Percentiles rank a stretch among this genome's conserved stretches.
Evolutionary conservation across 805 yeast species (phyloP).

Genomic region (Ogataea allantospora): DNA sequence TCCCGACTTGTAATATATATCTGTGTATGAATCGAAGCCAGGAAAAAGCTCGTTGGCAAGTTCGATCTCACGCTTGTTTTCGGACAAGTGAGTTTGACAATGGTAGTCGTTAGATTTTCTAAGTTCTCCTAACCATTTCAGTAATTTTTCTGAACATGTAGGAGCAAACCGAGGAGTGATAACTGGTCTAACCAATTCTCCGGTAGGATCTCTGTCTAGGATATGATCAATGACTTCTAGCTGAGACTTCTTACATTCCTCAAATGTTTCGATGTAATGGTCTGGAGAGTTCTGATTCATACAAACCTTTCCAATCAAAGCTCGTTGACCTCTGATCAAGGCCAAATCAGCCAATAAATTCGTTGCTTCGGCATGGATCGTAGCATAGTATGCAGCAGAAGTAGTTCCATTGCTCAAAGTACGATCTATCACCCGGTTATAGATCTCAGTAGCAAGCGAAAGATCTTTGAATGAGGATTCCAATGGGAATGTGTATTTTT

Average conservation of each 20-base stretch:
- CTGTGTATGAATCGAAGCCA: conserved; percentile 62
- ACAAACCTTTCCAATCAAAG: conserved; percentile 89
- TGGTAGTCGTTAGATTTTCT: conserved; percentile 52
- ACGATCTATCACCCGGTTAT: conserved; percentile 61
- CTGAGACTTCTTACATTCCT: conserved; percentile 56
- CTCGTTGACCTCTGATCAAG: conserved; percentile 72
- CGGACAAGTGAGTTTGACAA: conserved; percentile 89
- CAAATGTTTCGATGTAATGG: conserved; percentile 56
- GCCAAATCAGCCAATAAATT: conserved; percentile 74
- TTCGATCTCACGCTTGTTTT: conserved; percentile 69
- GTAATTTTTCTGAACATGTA: conserved; percentile 63
- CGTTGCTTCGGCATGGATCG: conserved; percentile 77
- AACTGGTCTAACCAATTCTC: conserved; percentile 63
- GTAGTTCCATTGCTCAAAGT: conserved; percentile 86
- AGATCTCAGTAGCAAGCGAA: conserved; percentile 57
- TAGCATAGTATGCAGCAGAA: conserved; percentile 87
- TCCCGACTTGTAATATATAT: conserved; percentile 66
- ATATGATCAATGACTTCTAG: conserved; percentile 57
- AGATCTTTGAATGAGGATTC: conserved; percentile 65
- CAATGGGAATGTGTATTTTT: conserved; percentile 83
- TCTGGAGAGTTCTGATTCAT: conserved; percentile 85
- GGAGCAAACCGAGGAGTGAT: conserved; percentile 95
- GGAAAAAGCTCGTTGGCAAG: conserved; percentile 78
- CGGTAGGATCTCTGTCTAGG: conserved; percentile 48
- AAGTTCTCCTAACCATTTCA: conserved; percentile 62